Base-by-base conservation (phyloP, 345 rosid genomes). In the Bruguiera sexangula region DNA sequence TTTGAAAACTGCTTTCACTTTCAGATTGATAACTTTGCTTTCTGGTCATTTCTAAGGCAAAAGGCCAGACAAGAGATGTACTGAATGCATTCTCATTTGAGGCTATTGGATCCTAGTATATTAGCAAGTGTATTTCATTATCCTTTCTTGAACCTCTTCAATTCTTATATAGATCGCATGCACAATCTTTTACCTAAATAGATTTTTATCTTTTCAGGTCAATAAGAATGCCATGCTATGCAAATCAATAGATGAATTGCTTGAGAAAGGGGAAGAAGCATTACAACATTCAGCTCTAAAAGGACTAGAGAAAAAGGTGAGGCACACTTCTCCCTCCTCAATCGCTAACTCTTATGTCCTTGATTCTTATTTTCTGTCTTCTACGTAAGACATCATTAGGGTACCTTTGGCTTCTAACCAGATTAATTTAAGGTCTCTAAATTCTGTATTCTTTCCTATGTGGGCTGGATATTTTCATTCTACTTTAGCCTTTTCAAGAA, bases 151-250 rank as follows among this genome's bases (percentile, higher is more conserved):
- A 43, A 43, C 19, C 18, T 11, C 19, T 43, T 43, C 18, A 43
- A 43, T 43, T 43, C 50, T 43, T 43, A 43, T 43, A 13, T 43
- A 13, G 50, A 43, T 43, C 5, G 19, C 15, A 3, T 15, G 18
- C 19, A 43, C 48, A 22, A 20, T 32, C 15, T 18, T 39, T 3
- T 19, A 27, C 20, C 5, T 66, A 6, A 55, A 15, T 8, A 15
- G 30, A 55, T 24, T 32, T 55, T n/a, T 24, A 34, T 34, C 7
- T 48, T 46, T 82, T 56, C 86, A 95, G 98, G 89, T 88, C 68
- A 86, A 82, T 78, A 89, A 85, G 81, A 95, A 92, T 80, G 99
- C 94, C 19, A 71, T 82, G 82, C 78, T 95, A 1, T 90, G 96
- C 73, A 85, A 70, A 74, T 82, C 92, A 15, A 85, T 92, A 32